A percentile compares a stretch with the other conserved stretches of the same genome.
Conservation (phyloP, 352 stramenopile species). For the Phytophthora sp. region DNA sequence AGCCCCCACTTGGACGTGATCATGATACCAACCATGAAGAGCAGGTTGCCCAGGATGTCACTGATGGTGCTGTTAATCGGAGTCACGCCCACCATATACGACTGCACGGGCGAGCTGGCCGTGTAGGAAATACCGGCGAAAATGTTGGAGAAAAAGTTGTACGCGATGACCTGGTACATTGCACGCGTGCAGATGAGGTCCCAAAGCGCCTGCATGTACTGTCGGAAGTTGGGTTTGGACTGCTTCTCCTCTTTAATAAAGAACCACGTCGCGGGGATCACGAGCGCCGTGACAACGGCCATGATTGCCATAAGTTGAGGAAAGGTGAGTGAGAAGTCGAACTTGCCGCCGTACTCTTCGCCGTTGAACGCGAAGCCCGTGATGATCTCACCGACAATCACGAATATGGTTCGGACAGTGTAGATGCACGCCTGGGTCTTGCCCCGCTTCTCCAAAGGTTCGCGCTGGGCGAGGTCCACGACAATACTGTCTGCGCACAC, state of each 20-base stretch:
- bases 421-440: conserved; percentile 67
- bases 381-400: conserved; percentile 48
- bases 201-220: conserved; percentile 52
- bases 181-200: conserved; percentile 32
- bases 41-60: conserved; percentile 37
- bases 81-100: conserved; percentile 44
- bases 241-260: conserved; percentile 61
- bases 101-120: conserved; percentile 36
- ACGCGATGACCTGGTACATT: conserved; percentile 38
- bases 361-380: conserved; percentile 62
- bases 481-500: conserved; percentile 59
- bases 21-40: conserved; percentile 45
- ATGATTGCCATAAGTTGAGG: conserved; percentile 55
- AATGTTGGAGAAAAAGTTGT: conserved; percentile 43
- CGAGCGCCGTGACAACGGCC: conserved; percentile 35
- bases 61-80: conserved; percentile 43
- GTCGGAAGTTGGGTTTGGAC: conserved; percentile 28
- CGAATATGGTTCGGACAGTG: conserved; percentile 48
- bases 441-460: conserved; percentile 54
- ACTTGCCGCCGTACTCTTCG: conserved; percentile 39
- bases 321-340: conserved; percentile 58
- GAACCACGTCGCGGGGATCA: conserved; percentile 57
- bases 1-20: conserved; percentile 40
- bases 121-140: conserved; percentile 50
- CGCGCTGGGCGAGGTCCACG: conserved; percentile 64